Base-by-base conservation (phyloP, 768 basidiomycete genomes). In the Pisolithus orientalis region DNA sequence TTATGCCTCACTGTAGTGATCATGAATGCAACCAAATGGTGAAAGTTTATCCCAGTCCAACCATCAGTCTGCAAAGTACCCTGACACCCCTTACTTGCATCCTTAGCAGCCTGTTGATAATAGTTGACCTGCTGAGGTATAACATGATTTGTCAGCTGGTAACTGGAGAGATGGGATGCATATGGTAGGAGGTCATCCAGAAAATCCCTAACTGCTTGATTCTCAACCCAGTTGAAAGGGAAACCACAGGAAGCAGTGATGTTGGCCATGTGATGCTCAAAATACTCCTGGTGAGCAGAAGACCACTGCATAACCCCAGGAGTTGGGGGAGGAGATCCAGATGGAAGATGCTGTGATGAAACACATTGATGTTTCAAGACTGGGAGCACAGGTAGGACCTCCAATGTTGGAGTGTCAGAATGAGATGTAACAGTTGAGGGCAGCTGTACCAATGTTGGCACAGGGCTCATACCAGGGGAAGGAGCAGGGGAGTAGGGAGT, bases 201-300 rank as follows among this genome's bases (percentile, higher is more conserved):
- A 44, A 75, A 60, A 2, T 40, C 27, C 46, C 70, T 50, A 49
- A 61, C 69, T 29, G 69, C 69, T 1, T 65, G 63, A 57, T 73
- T 72, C n/a, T 69, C 65, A 14, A 73, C 65, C 70, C 70, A 75
- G 3, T 59, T 60, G 0, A 74, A 59, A 11, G 72, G 58, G 16
- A 74, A 59, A 0, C 64, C 65, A 32, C 43, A 44, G 7, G 43
- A 44, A 27, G 43, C 43, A 11, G 43, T 44, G 11, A 44, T 44
- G n/a, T n/a, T n/a, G n/a, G n/a, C n/a, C n/a, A n/a, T n/a, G n/a
- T n/a, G n/a, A n/a, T n/a, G n/a, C n/a, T n/a, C n/a, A n/a, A n/a
- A n/a, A n/a, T n/a, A n/a, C n/a, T n/a, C n/a, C n/a, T n/a, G n/a
- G n/a, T n/a, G n/a, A n/a, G n/a, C n/a, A n/a, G n/a, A n/a, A n/a